Conservation (phyloP, 2,329 filamentous ascomycete genomes). For the Cercospora nicotianae region DNA sequence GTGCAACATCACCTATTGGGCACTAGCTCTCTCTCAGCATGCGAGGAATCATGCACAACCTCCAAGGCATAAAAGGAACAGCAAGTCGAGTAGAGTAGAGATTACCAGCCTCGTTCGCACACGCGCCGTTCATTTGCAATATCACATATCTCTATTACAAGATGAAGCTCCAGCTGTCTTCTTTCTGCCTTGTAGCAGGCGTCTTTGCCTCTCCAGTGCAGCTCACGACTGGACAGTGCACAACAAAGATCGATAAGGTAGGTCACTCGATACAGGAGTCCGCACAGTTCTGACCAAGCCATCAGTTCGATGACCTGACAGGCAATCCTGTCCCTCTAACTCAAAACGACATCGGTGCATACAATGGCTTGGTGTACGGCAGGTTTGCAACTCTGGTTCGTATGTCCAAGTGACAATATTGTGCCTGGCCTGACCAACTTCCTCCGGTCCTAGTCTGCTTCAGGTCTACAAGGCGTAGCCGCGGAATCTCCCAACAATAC, state of each 20-base stretch:
- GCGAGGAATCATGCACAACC: neutral
- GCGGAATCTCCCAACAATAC: neutral
- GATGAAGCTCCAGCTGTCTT: neutral
- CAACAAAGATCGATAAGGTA: too few relatives aligned
- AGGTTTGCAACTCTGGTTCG: too few relatives aligned
- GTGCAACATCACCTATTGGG: neutral
- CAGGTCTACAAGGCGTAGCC: neutral
- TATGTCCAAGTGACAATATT: neutral
- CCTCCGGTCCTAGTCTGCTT: neutral
- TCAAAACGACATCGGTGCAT: too few relatives aligned
- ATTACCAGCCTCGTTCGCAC: neutral
- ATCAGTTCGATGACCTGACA: too few relatives aligned
- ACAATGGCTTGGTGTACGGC: too few relatives aligned
- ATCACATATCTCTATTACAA: neutral
- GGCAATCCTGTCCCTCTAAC: too few relatives aligned
- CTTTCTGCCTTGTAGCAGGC: too few relatives aligned
- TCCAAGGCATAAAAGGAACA: neutral
- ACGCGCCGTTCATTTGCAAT: neutral
- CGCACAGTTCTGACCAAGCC: too few relatives aligned
- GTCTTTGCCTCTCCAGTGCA: too few relatives aligned
- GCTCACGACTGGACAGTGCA: too few relatives aligned
- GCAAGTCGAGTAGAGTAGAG: neutral
- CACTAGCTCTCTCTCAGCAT: neutral
- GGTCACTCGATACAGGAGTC: too few relatives aligned
- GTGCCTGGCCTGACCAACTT: neutral